A percentile compares a stretch with the other conserved stretches of the same genome.
Conservation (phyloP, 2,329 filamentous ascomycete species). For the Colletotrichum sp. region DNA sequence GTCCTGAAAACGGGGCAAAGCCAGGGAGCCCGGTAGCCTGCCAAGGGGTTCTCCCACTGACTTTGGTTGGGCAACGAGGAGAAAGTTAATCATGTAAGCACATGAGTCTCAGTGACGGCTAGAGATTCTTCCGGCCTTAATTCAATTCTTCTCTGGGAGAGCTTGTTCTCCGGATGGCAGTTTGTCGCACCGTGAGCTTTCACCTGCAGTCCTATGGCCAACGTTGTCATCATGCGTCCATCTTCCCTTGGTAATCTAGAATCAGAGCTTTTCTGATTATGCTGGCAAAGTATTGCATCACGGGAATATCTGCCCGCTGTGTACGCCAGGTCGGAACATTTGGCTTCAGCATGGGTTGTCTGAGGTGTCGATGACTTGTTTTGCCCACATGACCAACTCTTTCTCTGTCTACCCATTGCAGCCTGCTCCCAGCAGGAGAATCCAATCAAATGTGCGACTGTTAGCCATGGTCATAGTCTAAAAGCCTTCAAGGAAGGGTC, state of each 20-base stretch:
- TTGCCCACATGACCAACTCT: neutral
- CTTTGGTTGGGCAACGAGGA: neutral
- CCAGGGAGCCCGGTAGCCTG: too few relatives aligned
- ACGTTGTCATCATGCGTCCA: neutral
- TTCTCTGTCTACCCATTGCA: neutral
- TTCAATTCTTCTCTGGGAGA: neutral
- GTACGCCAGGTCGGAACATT: neutral
- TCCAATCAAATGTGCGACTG: neutral
- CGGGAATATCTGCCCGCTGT: too few relatives aligned
- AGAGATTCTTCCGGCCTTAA: accelerated
- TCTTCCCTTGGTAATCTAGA: neutral
- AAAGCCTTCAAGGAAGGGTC: neutral
- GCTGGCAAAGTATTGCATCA: too few relatives aligned
- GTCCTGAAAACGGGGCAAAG: too few relatives aligned
- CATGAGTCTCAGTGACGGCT: accelerated
- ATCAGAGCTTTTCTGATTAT: too few relatives aligned
- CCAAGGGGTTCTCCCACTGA: too few relatives aligned
- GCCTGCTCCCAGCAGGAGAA: neutral
- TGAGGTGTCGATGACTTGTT: neutral
- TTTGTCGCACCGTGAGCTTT: neutral
- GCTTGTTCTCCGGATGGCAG: neutral
- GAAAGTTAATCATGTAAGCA: neutral
- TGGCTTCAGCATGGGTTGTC: neutral
- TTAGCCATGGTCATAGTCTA: neutral
- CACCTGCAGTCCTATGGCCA: neutral